Evolutionary conservation across 2,329 filamentous ascomycete genomes (phyloP).

Genomic region (Alternaria triticina): DNA sequence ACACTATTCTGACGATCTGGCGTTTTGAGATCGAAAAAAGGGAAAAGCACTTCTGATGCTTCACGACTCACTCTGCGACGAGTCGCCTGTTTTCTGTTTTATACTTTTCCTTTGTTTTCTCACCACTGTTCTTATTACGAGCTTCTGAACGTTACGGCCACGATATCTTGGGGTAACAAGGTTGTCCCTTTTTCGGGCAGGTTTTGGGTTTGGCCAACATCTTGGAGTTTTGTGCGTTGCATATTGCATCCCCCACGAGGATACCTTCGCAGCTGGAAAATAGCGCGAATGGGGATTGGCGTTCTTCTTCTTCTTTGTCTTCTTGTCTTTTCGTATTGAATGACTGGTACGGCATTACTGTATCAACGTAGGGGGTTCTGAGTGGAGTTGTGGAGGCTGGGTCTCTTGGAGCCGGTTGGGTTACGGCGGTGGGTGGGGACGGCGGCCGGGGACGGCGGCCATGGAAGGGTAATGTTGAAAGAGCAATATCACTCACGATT

Average conservation of each 20-base stretch:
- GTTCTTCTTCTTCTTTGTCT: constrained; percentile 23
- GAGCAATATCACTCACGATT: constrained; percentile 28
- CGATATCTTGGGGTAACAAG: constrained; percentile 9
- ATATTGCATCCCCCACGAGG: constrained; percentile 34
- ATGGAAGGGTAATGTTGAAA: constrained; percentile 4
- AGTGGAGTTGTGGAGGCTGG: background rate
- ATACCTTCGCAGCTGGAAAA: constrained; percentile 39
- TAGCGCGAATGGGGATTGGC: constrained; percentile 39
- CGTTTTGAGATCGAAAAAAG: constrained; percentile 19
- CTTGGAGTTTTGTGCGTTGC: constrained; percentile 32
- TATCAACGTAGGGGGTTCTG: background rate
- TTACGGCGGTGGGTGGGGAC: background rate
- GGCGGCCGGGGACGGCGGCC: constrained; percentile 1
- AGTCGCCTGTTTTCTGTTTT: constrained; percentile 9
- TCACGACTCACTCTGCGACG: constrained; percentile 9
- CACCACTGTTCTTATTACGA: constrained; percentile 12
- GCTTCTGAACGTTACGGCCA: constrained; percentile 20
- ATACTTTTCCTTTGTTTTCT: constrained; percentile 16
- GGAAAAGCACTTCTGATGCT: constrained; percentile 21
- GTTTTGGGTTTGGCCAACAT: constrained; percentile 4
- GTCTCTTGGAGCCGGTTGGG: background rate
- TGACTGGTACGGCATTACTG: constrained; percentile 9
- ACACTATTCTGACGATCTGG: constrained; percentile 10
- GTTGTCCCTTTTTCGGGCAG: constrained; percentile 5
- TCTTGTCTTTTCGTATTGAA: constrained; percentile 14